Evolutionary conservation across 495 filamentous ascomycete species (phyloP), one percentile per base, ranked within the genome.

Genomic region (Podospora fimiseda): DNA sequence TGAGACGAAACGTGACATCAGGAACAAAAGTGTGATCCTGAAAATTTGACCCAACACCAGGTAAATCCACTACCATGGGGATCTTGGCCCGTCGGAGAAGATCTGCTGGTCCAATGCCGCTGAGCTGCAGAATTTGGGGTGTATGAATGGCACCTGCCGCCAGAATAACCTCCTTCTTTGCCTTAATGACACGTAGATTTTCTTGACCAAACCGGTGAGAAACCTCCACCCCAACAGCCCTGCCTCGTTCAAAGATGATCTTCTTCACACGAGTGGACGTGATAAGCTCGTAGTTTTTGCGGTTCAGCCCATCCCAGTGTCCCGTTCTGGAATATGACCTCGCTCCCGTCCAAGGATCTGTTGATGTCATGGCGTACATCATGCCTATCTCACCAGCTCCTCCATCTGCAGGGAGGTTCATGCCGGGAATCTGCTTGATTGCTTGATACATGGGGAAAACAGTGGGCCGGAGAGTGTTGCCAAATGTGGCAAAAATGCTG

Each of bases 11-110:
- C 19, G 48, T 46, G 33, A 47, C 44, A 1, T 47, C 61, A 36
- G 59, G 57, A 18, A 66, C 42, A 53, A 69, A 65, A 6, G 68
- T 58, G 48, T 81, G 77, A 50, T 81, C 79, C 48, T 82, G 79
- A 51, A 80, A 73, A 51, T 82, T 79, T 42, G 71, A 67, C 11
- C 79, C 79, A n/a, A 82, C 79, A 14, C 75, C 70, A 0, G 78
- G 72, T 1, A 77, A 56, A 49, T 81, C 67, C 3, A 74, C 53
- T 3, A 70, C 52, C 2, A 74, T 51, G 0, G 63, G 53, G 20
- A 83, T 73, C 2, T 63, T 59, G 23, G 69, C 65, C 7, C 54
- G 41, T n/a, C 64, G 47, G 0, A 83, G 60, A 9, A 81, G 51
- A 7, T 55, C 56, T 6, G 61, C 58, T 6, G 71, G 66, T 11